These are phyloP conservation scores for Pilaira anomala DNA, from an alignment of 192 early-diverging fungal species.

Conservation along the genomic window DNA sequence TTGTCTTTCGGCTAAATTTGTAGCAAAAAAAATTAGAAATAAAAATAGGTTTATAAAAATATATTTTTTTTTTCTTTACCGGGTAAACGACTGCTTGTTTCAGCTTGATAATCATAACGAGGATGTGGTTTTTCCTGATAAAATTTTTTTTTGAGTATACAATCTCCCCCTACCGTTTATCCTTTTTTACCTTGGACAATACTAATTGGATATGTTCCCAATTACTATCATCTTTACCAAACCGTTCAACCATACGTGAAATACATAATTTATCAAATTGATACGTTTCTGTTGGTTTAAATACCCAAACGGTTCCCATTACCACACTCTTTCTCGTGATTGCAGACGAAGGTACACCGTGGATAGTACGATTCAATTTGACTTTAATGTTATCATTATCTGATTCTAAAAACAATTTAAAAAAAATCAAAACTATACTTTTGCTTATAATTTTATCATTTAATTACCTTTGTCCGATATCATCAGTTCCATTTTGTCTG, in stretches of 20 bases:
- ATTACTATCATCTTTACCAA: constrained; percentile 74
- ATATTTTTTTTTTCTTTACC: too few species aligned
- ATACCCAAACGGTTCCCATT: constrained; percentile 91
- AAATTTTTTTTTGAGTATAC: too few species aligned
- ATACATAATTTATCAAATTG: constrained; percentile 67
- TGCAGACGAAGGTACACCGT: constrained; percentile 69
- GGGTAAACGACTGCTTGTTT: too few species aligned
- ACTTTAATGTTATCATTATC: constrained; percentile 1
- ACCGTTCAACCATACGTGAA: constrained; percentile 85
- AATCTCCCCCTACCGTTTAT: too few species aligned
- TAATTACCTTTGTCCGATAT: neutral
- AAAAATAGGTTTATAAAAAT: neutral
- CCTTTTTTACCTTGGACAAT: constrained; percentile 33
- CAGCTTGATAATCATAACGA: neutral
- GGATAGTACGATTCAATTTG: constrained; percentile 25
- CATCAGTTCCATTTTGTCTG: constrained; percentile 36
- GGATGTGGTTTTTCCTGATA: neutral
- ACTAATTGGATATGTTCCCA: constrained; percentile 74
- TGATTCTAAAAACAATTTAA: neutral
- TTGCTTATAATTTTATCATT: neutral
- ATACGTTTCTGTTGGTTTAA: constrained; percentile 59
- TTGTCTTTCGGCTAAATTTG: neutral
- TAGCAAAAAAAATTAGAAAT: neutral
- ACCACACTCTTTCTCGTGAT: constrained; percentile 82
- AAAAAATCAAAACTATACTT: neutral